Conservation (phyloP, 768 basidiomycete genomes). For the Suillus subaureus region DNA sequence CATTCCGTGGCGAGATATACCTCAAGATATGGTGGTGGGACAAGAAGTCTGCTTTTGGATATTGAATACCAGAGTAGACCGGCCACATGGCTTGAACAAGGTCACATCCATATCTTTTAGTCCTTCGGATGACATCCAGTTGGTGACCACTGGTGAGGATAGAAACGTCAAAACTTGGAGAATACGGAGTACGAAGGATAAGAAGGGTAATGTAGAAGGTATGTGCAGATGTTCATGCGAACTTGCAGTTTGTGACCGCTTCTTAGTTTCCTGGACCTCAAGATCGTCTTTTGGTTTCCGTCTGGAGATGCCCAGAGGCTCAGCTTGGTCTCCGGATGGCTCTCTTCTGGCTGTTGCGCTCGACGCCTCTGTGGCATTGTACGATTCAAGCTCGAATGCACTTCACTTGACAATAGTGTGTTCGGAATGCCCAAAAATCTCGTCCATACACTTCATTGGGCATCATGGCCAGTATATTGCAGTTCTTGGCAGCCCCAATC, state of each 20-base stretch:
- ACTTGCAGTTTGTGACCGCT: conserved; percentile 7
- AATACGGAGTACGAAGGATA: conserved; percentile 47
- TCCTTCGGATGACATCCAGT: conserved; percentile 45
- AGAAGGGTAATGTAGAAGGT: conserved; percentile 57
- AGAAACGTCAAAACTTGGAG: conserved; percentile 83
- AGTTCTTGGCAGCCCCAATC: conserved; percentile 46
- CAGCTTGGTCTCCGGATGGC: conserved; percentile 83
- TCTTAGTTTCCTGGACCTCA: conserved; percentile 67
- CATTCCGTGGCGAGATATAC: conserved; percentile 68
- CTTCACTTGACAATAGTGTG: conserved; percentile 61
- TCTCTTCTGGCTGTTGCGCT: conserved; percentile 81
- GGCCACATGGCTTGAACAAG: conserved; percentile 72
- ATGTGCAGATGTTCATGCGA: conserved; percentile 21
- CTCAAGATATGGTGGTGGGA: conserved; percentile 95
- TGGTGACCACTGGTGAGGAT: conserved; percentile 79
- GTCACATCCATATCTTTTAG: conserved; percentile 74
- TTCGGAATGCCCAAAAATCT: conserved; percentile 50
- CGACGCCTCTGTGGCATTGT: conserved; percentile 68
- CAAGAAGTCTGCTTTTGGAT: conserved; percentile 59
- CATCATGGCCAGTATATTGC: conserved; percentile 70
- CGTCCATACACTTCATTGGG: conserved; percentile 67
- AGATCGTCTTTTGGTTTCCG: conserved; percentile 75
- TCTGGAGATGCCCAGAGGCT: conserved; percentile 61
- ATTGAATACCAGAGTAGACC: conserved; percentile 88
- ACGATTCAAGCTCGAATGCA: conserved; percentile 65